Base-by-base conservation (phyloP, 805 yeast genomes). In the Myxozyma lipomycoides region DNA sequence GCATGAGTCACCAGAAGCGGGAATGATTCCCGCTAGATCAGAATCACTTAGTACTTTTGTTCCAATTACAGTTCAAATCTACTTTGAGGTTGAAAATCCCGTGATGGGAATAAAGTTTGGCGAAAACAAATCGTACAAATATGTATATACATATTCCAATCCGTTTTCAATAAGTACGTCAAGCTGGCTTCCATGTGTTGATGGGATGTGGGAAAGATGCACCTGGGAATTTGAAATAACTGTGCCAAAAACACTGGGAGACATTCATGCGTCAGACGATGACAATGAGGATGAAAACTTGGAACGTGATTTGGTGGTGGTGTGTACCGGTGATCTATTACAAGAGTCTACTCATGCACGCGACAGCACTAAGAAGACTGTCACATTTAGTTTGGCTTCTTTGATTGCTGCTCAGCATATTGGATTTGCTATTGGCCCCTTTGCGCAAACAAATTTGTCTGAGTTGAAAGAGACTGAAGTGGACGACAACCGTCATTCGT, bases 141-240 rank as follows among this genome's bases (percentile, higher is more conserved):
- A 53, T 62, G 95, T 87, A 1, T 89, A 85, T 67, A 91, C 98
- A 0, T 74, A 79, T 1, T 90, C 91, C 62, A 75, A 86, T 3
- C 89, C 87, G 25, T 68, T 83, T 40, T 87, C 88, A 17, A 75
- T 84, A 2, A 79, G 93, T 15, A 86, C 98, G 0, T 86, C 96
- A 1, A 84, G 89, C n/a, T 93, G 99, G 99, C 85, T 93, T 43
- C 99, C 99, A 0, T 93, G 98, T 64, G 76, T 93, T 4, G 97
- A 93, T 58, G 86, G 84, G 40, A 67, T 89, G 28, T 84, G 90
- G 78, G 96, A 89, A 61, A 78, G 87, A 55, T 84, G 86, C 39
- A 84, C 96, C 0, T 93, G 98, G 98, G 89, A 89, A 56, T 65
- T 93, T 7, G 95, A 87, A 63, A 73, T 93, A n/a, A 79, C 83